A percentile compares a stretch with the other conserved stretches of the same genome.
Conservation (phyloP, 768 basidiomycete species). For the Mycena indigotica region DNA sequence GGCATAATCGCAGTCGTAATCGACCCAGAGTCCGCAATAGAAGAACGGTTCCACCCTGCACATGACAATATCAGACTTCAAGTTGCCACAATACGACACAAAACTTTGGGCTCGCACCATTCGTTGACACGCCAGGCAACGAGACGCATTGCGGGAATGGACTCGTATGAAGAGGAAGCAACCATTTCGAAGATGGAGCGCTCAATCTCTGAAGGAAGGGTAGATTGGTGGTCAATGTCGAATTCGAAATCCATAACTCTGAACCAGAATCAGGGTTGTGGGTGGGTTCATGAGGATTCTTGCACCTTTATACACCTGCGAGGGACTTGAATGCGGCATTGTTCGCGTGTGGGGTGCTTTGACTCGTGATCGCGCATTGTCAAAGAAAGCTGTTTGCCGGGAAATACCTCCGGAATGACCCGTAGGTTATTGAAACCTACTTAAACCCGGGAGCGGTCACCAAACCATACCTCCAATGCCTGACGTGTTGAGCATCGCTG, state of each 20-base stretch:
- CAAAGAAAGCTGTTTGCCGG: too few species aligned
- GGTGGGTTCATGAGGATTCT: neutral
- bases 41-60: slow-evolving; percentile 10
- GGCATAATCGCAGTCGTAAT: neutral
- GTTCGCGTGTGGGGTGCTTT: neutral
- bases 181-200: slow-evolving; percentile 7
- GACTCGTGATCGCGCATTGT: neutral
- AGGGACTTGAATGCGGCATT: neutral
- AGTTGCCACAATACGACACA: neutral
- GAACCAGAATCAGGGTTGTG: neutral
- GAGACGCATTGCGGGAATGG: slow-evolving; percentile 1
- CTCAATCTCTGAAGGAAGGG: slow-evolving; percentile 4
- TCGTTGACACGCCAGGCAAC: slow-evolving; percentile 5
- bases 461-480: neutral
- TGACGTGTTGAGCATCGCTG: neutral
- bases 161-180: neutral
- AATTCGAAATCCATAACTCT: neutral
- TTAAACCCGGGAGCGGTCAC: neutral
- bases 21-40: neutral
- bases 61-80: neutral
- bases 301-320: neutral
- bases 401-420: slow-evolving; percentile 1
- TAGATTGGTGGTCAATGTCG: neutral
- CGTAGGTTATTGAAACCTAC: neutral
- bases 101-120: neutral